Evolutionary conservation across 306 rosid species (phyloP).

Genomic region (Prosopis cineraria): DNA sequence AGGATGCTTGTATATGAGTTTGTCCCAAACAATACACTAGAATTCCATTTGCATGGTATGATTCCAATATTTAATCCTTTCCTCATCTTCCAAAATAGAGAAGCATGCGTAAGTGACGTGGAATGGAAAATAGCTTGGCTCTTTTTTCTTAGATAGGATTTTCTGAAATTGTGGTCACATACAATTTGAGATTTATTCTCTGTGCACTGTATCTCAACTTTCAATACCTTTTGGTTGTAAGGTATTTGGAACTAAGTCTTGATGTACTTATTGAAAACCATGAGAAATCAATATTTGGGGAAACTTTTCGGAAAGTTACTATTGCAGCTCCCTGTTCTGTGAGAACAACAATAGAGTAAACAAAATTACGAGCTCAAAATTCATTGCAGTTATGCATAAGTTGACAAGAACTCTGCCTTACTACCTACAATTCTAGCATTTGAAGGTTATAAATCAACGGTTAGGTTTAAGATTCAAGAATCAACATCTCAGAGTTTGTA

Average conservation of each 20-base stretch:
- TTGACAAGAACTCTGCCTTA: not conserved
- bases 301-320: not conserved
- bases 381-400: not conserved
- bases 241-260: not conserved
- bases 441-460: not conserved
- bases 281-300: not conserved
- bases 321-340: not conserved
- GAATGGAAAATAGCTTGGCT: not conserved
- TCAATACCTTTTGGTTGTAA: not conserved
- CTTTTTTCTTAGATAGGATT: slow-evolving; percentile 1
- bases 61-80: not conserved
- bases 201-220: not conserved
- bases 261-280: not conserved
- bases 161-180: slow-evolving; percentile 1
- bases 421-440: not conserved
- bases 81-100: not conserved
- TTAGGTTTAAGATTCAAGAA: not conserved
- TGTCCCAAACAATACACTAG: slow-evolving; percentile 51
- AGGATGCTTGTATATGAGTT: slow-evolving; percentile 72
- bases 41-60: slow-evolving; percentile 69
- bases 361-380: not conserved
- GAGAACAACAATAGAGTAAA: not conserved
- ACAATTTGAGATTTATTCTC: not conserved
- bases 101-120: slow-evolving; percentile 6
- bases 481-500: not conserved